Percentiles rank a stretch among this genome's conserved stretches.
These are phyloP conservation scores for Apophysomyces sp. DNA, from an alignment of 371 early-diverging fungal species.

Conservation along the genomic window DNA sequence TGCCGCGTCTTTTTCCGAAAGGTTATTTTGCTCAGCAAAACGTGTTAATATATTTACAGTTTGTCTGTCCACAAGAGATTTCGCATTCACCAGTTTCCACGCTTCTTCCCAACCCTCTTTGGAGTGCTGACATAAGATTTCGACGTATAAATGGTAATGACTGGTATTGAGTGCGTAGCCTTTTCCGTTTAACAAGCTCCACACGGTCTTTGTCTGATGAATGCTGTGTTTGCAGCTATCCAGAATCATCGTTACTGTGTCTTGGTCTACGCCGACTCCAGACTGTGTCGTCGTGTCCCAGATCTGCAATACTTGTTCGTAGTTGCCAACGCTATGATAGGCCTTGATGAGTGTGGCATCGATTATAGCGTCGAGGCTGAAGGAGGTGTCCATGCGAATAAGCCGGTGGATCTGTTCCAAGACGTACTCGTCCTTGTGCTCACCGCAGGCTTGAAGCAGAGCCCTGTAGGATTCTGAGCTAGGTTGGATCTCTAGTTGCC, in stretches of 20 bases:
- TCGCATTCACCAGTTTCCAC: conserved; percentile 12
- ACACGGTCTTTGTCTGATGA: conserved; percentile 23
- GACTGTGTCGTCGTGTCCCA: conserved; percentile 27
- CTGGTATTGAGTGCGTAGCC: conserved; percentile 32
- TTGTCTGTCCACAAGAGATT: conserved; percentile 3
- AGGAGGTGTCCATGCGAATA: conserved; percentile 29
- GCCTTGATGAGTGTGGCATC: conserved; percentile 39
- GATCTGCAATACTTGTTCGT: conserved; percentile 24
- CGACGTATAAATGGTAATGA: conserved; percentile 44
- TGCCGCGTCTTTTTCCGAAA: neutral
- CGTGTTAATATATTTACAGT: neutral
- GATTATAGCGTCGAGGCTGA: conserved; percentile 34
- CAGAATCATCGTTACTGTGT: conserved; percentile 18
- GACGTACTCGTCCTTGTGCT: conserved; percentile 18
- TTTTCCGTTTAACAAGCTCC: conserved; percentile 20
- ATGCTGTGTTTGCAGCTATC: conserved; percentile 27
- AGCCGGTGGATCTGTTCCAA: conserved; percentile 29
- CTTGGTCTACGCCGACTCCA: conserved; percentile 13
- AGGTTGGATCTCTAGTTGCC: conserved; percentile 25
- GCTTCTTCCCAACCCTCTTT: conserved; percentile 34
- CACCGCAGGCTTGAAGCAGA: conserved; percentile 28
- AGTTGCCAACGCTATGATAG: conserved; percentile 26
- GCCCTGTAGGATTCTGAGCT: conserved; percentile 25
- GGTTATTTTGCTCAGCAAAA: neutral
- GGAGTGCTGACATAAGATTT: conserved; percentile 37